These are phyloP conservation scores for Yamadazyma songkhlaensis DNA, from an alignment of 1,139 yeast species.

Conservation along the genomic window DNA sequence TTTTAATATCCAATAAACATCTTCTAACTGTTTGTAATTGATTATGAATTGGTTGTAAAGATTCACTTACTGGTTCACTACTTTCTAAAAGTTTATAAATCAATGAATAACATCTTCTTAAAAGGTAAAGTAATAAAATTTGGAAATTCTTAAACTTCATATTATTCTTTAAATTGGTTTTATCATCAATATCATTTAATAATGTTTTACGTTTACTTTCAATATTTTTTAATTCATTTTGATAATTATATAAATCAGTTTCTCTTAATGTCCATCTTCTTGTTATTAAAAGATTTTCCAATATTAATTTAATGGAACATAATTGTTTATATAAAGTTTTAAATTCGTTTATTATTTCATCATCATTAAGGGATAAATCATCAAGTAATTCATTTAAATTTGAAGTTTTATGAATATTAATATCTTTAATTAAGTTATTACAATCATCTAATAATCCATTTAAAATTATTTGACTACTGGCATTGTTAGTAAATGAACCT, in stretches of 20 bases:
- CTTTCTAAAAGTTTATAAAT: conserved; percentile 86
- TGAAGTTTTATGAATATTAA: conserved; percentile 55
- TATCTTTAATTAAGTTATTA: conserved; percentile 67
- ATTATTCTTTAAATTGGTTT: conserved; percentile 3
- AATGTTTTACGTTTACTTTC: conserved; percentile 61
- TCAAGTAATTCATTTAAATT: conserved; percentile 20
- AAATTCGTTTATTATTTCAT: conserved; percentile 16
- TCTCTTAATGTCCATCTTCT: conserved; percentile 97
- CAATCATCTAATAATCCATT: conserved; percentile 82
- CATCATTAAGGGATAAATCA: conserved; percentile 21
- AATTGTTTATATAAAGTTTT: conserved; percentile 36
- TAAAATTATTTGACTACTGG: conserved; percentile 52
- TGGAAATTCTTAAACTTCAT: conserved; percentile 42
- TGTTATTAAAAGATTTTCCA: conserved; percentile 81
- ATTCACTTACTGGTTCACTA: conserved; percentile 92
- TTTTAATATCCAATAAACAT: conserved; percentile 81
- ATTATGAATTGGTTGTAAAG: conserved; percentile 88
- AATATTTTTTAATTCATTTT: conserved; percentile 65
- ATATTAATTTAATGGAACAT: conserved; percentile 61
- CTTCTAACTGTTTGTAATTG: conserved; percentile 88
- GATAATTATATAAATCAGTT: conserved; percentile 85
- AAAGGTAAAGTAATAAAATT: conserved; percentile 67
- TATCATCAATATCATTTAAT: conserved; percentile 6
- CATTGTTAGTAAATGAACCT: conserved; percentile 27
- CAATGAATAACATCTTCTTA: conserved; percentile 86